These are phyloP conservation scores for Arabis alpina DNA, from an alignment of 345 rosid species.

Conservation along the genomic window DNA sequence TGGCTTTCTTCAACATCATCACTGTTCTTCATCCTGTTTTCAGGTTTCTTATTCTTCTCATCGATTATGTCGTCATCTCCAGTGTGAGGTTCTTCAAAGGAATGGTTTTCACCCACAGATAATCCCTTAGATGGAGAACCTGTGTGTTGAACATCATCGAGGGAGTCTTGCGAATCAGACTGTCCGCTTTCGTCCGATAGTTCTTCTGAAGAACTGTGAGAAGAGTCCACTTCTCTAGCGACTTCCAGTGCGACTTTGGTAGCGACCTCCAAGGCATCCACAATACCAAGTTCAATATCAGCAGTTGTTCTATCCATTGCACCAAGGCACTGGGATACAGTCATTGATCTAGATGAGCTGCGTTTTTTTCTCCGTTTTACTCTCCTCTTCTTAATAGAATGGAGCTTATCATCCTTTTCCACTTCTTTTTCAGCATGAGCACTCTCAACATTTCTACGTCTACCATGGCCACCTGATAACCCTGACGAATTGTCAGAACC, in stretches of 20 bases:
- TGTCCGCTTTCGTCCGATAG: conserved; percentile 50
- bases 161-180: conserved; percentile 56
- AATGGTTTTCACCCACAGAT: conserved; percentile 49
- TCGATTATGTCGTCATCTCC: conserved; percentile 43
- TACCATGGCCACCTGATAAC: conserved; percentile 47
- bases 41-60: conserved; percentile 45
- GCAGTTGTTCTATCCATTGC: conserved; percentile 50
- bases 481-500: conserved; percentile 47
- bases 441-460: conserved; percentile 43
- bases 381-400: conserved; percentile 43
- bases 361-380: conserved; percentile 48
- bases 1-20: conserved; percentile 63
- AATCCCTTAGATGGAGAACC: conserved; percentile 49
- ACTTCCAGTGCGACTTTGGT: conserved; percentile 93
- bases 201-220: conserved; percentile 67
- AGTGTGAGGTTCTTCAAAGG: conserved; percentile 46
- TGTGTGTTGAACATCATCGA: conserved; percentile 39
- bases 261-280: conserved; percentile 94
- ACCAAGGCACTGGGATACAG: conserved; percentile 47
- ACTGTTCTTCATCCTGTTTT: conserved; percentile 44
- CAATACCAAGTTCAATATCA: conserved; percentile 74
- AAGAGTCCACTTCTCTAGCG: conserved; percentile 77
- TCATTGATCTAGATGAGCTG: conserved; percentile 49
- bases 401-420: conserved; percentile 47
- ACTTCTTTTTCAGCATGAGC: conserved; percentile 48